Conservation (phyloP, 2,329 filamentous ascomycete species). For the Trichoderma cornu-damae region DNA sequence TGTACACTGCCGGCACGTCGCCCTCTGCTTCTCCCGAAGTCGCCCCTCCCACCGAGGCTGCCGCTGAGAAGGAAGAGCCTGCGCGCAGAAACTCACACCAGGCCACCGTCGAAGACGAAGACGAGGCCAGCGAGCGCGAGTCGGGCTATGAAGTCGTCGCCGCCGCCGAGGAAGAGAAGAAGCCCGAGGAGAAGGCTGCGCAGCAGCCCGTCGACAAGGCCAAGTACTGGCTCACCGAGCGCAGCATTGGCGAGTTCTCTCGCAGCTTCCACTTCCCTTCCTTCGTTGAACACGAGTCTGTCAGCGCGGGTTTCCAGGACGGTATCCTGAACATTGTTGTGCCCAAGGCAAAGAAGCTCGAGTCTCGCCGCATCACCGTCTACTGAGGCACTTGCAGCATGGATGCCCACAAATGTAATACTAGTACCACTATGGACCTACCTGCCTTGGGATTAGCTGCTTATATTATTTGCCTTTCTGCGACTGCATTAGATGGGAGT, state of each 20-base stretch:
- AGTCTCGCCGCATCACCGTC: conserved; percentile 52
- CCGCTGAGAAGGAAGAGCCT: conserved; percentile 38
- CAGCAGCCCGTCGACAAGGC: conserved; percentile 38
- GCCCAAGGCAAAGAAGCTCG: conserved; percentile 60
- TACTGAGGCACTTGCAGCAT: conserved; percentile 33
- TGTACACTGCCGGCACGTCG: conserved; percentile 51
- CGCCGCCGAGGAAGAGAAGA: conserved; percentile 24
- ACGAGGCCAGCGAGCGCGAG: conserved; percentile 31
- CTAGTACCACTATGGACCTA: background rate
- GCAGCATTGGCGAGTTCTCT: conserved; percentile 61
- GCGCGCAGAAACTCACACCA: conserved; percentile 41
- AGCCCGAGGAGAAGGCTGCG: conserved; percentile 20
- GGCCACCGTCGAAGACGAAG: conserved; percentile 63
- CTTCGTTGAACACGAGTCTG: conserved; percentile 56
- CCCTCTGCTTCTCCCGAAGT: conserved; percentile 45
- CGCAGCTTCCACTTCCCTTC: conserved; percentile 64
- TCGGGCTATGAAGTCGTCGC: conserved; percentile 24
- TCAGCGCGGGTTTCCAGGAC: conserved; percentile 59
- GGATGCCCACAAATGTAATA: background rate
- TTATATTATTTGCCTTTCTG: background rate
- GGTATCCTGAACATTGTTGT: conserved; percentile 60
- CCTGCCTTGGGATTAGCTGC: background rate
- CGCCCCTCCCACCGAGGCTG: conserved; percentile 33
- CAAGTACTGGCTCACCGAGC: conserved; percentile 69
- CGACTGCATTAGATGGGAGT: conserved; percentile 9